A percentile compares a stretch with the other conserved stretches of the same genome.
phyloP scores from a whole-genome alignment of 306 rosid genomes.

The Vigna mungo region DNA sequence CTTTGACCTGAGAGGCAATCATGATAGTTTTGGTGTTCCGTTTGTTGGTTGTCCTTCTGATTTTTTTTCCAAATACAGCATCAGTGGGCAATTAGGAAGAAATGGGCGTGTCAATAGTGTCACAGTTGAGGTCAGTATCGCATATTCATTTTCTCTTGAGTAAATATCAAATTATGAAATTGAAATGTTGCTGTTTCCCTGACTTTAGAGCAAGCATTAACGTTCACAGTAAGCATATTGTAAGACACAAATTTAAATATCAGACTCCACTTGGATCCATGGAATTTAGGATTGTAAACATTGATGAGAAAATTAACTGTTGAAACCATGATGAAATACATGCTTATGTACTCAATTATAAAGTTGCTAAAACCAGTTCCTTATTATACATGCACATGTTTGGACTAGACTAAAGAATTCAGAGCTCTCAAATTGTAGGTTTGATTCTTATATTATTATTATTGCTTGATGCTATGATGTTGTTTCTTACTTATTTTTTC shows the following conservation, averaged over 20 bases:
- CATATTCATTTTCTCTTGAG: slow-evolving; percentile 25
- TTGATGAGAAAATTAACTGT: slow-evolving; percentile 7
- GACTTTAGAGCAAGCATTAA: slow-evolving; percentile 2
- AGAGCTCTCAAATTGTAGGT: slow-evolving; percentile 14
- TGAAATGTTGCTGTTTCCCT: background rate
- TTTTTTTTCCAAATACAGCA: slow-evolving; percentile 85
- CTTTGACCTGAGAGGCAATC: slow-evolving; percentile 89
- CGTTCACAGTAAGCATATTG: slow-evolving; percentile 8
- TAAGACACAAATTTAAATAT: background rate
- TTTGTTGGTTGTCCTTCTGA: slow-evolving; percentile 71
- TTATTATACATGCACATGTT: background rate
- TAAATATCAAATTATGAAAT: slow-evolving; percentile 35
- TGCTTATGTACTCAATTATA: background rate
- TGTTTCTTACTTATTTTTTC: slow-evolving; percentile 43
- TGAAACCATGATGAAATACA: background rate
- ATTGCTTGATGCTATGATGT: slow-evolving; percentile 33
- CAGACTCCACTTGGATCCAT: slow-evolving; percentile 7
- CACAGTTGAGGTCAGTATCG: slow-evolving; percentile 72
- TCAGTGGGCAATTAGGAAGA: slow-evolving; percentile 80
- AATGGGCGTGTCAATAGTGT: slow-evolving; percentile 66
- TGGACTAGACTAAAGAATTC: slow-evolving; percentile 21
- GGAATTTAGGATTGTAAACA: background rate
- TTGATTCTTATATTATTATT: slow-evolving; percentile 26
- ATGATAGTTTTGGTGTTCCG: slow-evolving; percentile 91
- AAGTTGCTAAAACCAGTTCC: background rate